Percentiles rank a stretch among this genome's conserved stretches.
Evolutionary conservation across 345 rosid species (phyloP).

Genomic region (Punica granatum): DNA sequence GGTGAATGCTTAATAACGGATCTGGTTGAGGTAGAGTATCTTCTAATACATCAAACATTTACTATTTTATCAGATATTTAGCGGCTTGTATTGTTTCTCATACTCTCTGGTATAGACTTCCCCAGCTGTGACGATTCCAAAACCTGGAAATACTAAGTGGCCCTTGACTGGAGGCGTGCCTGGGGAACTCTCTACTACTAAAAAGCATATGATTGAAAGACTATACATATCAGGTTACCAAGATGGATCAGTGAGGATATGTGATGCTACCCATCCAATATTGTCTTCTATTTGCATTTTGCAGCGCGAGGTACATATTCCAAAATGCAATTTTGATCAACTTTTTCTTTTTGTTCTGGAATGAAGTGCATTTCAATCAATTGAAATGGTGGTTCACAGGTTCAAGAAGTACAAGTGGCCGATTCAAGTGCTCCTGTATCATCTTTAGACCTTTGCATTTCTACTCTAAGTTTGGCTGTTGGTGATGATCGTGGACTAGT

Average conservation of each 20-base stretch:
- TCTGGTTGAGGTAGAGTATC: constrained; percentile 36
- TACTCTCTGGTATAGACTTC: constrained; percentile 19
- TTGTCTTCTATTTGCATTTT: constrained; percentile 29
- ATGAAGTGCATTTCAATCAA: constrained; percentile 2
- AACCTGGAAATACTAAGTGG: constrained; percentile 29
- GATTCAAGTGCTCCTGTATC: constrained; percentile 40
- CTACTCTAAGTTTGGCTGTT: constrained; percentile 48
- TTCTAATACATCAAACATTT: constrained; percentile 9
- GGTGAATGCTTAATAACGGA: constrained; percentile 31
- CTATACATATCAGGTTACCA: constrained; percentile 56
- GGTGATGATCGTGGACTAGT: constrained; percentile 63
- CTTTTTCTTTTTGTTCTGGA: constrained; percentile 3
- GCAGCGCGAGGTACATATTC: constrained; percentile 36
- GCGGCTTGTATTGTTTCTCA: constrained; percentile 3
- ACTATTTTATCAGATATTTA: not conserved
- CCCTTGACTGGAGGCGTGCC: constrained; percentile 67
- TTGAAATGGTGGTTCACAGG: constrained; percentile 23
- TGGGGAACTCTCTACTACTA: constrained; percentile 24
- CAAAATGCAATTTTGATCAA: not conserved
- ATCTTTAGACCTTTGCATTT: constrained; percentile 38
- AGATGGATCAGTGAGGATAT: constrained; percentile 58
- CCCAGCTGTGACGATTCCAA: constrained; percentile 17
- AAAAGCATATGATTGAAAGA: constrained; percentile 29
- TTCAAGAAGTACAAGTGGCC: constrained; percentile 31
- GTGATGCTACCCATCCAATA: constrained; percentile 47